These are phyloP conservation scores for Penicillium daleae DNA, from an alignment of 495 filamentous ascomycete genomes.

Conservation along the genomic window DNA sequence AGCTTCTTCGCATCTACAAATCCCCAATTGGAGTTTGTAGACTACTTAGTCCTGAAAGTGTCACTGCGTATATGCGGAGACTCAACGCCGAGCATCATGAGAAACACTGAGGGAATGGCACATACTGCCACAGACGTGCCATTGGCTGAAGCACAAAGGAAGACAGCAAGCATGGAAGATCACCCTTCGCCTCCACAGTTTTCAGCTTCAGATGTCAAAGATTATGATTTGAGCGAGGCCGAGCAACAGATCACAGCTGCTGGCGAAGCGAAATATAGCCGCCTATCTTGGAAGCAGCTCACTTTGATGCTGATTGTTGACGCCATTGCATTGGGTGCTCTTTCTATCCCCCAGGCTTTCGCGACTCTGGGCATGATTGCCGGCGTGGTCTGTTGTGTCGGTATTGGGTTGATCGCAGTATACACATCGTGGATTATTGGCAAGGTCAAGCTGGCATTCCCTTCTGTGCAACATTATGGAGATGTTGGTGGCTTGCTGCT, in stretches of 20 bases:
- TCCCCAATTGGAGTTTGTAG: background rate
- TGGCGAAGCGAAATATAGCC: constrained; percentile 10
- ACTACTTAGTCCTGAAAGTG: background rate
- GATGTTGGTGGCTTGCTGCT: constrained; percentile 66
- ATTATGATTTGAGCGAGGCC: constrained; percentile 2
- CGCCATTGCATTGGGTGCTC: constrained; percentile 61
- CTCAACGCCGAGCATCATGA: background rate
- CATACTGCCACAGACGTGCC: background rate
- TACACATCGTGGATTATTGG: constrained; percentile 73
- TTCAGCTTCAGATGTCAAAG: constrained; percentile 2
- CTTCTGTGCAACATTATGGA: constrained; percentile 64
- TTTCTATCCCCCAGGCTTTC: constrained; percentile 60
- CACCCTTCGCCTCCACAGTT: background rate
- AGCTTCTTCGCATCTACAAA: background rate
- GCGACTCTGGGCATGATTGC: constrained; percentile 62
- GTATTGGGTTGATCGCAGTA: constrained; percentile 65
- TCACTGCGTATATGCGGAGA: background rate
- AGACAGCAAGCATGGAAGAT: background rate
- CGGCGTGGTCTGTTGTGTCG: constrained; percentile 52
- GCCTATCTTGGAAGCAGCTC: constrained; percentile 39
- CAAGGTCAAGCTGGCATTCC: constrained; percentile 67
- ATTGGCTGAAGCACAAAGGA: background rate
- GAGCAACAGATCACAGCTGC: constrained; percentile 2
- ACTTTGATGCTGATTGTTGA: constrained; percentile 58
- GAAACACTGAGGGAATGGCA: background rate